Percentiles rank a stretch among this genome's conserved stretches.
phyloP scores from a whole-genome alignment of 192 early-diverging fungal species.

The Backusella tarrabulga region DNA sequence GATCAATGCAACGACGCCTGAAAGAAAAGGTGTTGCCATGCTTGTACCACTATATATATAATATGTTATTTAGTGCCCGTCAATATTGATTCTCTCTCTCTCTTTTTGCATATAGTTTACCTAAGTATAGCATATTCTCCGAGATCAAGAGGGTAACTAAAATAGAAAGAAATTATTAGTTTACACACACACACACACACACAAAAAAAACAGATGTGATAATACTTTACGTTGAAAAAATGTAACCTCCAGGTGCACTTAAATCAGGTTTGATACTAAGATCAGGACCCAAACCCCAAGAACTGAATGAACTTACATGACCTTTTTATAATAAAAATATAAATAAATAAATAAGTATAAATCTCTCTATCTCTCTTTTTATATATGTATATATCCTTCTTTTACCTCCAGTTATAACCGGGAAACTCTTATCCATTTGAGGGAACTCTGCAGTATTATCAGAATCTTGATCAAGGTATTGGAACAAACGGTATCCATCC shows the following conservation, averaged over 20 bases:
- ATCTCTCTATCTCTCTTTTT: background rate
- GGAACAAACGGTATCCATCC: slow-evolving; percentile 38
- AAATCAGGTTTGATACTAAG: slow-evolving; percentile 59
- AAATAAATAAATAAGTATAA: background rate
- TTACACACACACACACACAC: too few relatives aligned
- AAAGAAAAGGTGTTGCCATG: slow-evolving; percentile 80
- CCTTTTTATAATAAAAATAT: slow-evolving; percentile 34
- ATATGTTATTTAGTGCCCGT: too few relatives aligned
- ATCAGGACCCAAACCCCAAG: slow-evolving; percentile 64
- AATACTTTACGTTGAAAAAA: slow-evolving; percentile 59
- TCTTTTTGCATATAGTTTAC: background rate
- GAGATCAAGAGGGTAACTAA: slow-evolving; percentile 28
- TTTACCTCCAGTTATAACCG: slow-evolving; percentile 29
- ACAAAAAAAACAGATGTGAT: background rate
- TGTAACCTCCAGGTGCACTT: slow-evolving; percentile 66
- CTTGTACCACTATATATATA: slow-evolving; percentile 60
- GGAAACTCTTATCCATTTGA: slow-evolving; percentile 29
- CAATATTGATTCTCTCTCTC: too few relatives aligned
- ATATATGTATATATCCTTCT: background rate
- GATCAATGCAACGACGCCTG: slow-evolving; percentile 67
- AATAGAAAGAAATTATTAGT: background rate
- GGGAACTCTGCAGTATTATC: slow-evolving; percentile 27
- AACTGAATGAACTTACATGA: slow-evolving; percentile 55
- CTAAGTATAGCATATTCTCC: slow-evolving; percentile 30
- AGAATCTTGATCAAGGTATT: background rate